Conservation (phyloP, 176 grass and related monocot genomes). For the Triticum timopheevii region DNA sequence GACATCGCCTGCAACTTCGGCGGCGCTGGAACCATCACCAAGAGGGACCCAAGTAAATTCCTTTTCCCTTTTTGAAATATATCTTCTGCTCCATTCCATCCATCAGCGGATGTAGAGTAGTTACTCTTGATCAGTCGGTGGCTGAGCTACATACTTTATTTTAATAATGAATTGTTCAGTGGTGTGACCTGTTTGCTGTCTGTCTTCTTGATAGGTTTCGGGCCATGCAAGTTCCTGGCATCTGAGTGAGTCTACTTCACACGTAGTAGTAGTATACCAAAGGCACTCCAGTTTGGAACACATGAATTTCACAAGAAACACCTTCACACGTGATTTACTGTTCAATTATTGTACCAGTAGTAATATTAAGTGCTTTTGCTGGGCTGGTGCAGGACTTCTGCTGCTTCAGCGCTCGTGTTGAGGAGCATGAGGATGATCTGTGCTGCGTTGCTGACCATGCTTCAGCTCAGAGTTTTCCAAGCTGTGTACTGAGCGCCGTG, state of each 20-base stretch:
- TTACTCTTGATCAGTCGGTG: too few relatives aligned
- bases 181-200: conserved; percentile 2
- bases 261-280: too few relatives aligned
- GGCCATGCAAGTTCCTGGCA: conserved; percentile 69
- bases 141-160: neutral
- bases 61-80: neutral
- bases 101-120: too few relatives aligned
- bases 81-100: neutral
- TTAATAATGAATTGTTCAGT: neutral
- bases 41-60: conserved; percentile 71
- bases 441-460: neutral
- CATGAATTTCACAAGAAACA: neutral
- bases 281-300: neutral
- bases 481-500: neutral
- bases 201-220: conserved; percentile 56
- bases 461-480: conserved; percentile 31
- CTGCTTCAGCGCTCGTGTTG: neutral
- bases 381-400: conserved; percentile 33
- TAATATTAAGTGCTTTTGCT: neutral
- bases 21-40: conserved; percentile 64
- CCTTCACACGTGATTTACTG: neutral
- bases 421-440: neutral
- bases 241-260: conserved; percentile 68
- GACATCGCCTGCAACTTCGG: conserved; percentile 96
- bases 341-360: neutral